Base-by-base conservation (phyloP, 2,329 filamentous ascomycete species). In the Aspergillus quadrilineatus region DNA sequence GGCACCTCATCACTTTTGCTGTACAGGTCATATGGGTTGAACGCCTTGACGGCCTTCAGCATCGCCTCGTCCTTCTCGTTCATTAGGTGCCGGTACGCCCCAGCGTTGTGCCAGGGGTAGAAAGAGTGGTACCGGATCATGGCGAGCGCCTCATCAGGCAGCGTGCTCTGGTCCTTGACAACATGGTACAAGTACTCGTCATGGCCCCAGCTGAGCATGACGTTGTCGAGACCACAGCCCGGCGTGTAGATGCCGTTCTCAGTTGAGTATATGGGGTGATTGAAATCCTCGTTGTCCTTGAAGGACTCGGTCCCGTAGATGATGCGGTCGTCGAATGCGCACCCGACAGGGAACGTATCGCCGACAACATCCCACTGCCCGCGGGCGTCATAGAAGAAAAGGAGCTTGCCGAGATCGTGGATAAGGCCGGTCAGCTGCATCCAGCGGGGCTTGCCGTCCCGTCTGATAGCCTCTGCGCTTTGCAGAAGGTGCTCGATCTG, bases 71-170 rank as follows among this genome's bases (percentile, higher is more conserved):
- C 92, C 70, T 92, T 88, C 59, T 88, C 85, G 71, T 88, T 83
- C 91, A 96, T 96, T 73, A 96, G 83, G 75, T 90, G 85, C 59
- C 76, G 75, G 76, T 96, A 96, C 6, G 89, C 91, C 53, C 87
- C 88, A 72, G 88, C 87, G 59, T 82, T 85, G 76, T 96, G 92
- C 92, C 91, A 96, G 14, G 92, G 88, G 76, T 96, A 96, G 77
- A 96, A 96, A 5, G 87, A 90, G 77, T 96, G 92, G 76, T 95
- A 96, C 55, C 92, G 82, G 72, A 96, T 94, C 90, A 96, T 96
- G 59, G 91, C 92, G 9, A 96, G 82, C 0, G 88, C 89, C 81
- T 96, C 91, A 46, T 83, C 81, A 0, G 92, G 92, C 43, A 96
- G 81, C 0, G 79, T 88, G 48, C 84, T 88, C 79, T 96, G 91